These are phyloP conservation scores for Penicillium cataractarum DNA, from an alignment of 495 filamentous ascomycete species.

Conservation along the genomic window DNA sequence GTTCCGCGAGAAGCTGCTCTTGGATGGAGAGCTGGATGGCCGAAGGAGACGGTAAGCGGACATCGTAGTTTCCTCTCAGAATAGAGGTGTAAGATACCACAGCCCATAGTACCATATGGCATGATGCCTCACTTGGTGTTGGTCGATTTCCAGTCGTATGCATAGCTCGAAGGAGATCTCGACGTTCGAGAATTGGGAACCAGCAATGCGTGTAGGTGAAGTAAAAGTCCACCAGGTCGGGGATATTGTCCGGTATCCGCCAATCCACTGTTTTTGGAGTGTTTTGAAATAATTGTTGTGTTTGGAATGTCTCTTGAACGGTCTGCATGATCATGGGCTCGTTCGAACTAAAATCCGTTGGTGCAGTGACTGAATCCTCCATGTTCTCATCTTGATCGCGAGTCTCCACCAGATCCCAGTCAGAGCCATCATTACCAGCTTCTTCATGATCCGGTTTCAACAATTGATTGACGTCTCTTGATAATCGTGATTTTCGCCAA, in stretches of 20 bases:
- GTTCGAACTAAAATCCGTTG: neutral
- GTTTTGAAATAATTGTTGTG: too few relatives aligned
- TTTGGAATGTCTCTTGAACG: neutral
- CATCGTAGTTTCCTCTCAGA: neutral
- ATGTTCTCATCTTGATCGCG: conserved; percentile 13
- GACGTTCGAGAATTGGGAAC: conserved; percentile 67
- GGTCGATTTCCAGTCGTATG: conserved; percentile 12
- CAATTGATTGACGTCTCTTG: conserved; percentile 23
- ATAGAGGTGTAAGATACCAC: conserved; percentile 23
- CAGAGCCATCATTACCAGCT: conserved; percentile 15
- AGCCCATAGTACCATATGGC: conserved; percentile 26
- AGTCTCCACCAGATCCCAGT: conserved; percentile 19
- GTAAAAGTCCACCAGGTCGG: conserved; percentile 60
- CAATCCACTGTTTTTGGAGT: neutral
- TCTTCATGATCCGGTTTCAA: conserved; percentile 17
- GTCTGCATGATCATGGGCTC: neutral
- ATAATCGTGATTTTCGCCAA: conserved; percentile 32
- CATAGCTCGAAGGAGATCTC: conserved; percentile 48
- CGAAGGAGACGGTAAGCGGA: neutral
- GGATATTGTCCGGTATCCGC: conserved; percentile 19
- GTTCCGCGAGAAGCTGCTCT: conserved; percentile 8
- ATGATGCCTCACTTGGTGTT: conserved; percentile 25
- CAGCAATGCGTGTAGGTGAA: conserved; percentile 67
- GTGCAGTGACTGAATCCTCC: neutral
- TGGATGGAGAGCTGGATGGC: conserved; percentile 20